Base-by-base conservation (phyloP, 2,329 filamentous ascomycete species). In the Ascochyta rabiei region DNA sequence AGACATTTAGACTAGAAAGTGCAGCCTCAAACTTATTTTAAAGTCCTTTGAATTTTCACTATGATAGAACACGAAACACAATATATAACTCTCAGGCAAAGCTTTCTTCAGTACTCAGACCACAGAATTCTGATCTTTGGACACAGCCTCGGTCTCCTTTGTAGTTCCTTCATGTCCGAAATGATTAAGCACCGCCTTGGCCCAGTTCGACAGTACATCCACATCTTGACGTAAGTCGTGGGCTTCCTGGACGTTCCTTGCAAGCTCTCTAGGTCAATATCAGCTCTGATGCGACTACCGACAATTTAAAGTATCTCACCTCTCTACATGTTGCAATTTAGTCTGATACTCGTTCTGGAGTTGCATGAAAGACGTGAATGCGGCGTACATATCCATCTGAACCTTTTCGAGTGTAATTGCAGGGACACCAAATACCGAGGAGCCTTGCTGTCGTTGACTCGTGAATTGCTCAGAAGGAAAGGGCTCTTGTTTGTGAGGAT, bases 221-320 rank as follows among this genome's bases (percentile, higher is more conserved):
- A 53, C 31, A 42, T 53, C 50, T 37, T 44, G 6, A n/a, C 43
- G 43, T 4, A 53, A 19, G 18, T 19, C 34, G 9, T 38, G 13
- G 13, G 39, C 23, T 38, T 42, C 33, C 23, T 35, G 15, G 10
- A 28, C 13, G 35, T 45, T 34, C 24, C 41, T 37, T 37, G 49
- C 24, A 4, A 38, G 21, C 13, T 38, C 24, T 15, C 34, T 46
- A 16, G 4, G 23, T 23, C 21, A 6, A 21, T 9, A 15, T 40
- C 37, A 33, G 46, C 28, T 9, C 34, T 42, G 13, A 5, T 16
- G 33, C 13, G 19, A 31, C 23, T 16, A n/a, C n/a, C n/a, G n/a
- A 8, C 6, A 19, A 7, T 23, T 18, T 16, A 19, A 6, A 18
- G 19, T 15, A 42, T 31, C 23, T 21, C n/a, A 31, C 41, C 8